Conservation (phyloP, 2,329 filamentous ascomycete genomes). For the Fusarium hostae region DNA sequence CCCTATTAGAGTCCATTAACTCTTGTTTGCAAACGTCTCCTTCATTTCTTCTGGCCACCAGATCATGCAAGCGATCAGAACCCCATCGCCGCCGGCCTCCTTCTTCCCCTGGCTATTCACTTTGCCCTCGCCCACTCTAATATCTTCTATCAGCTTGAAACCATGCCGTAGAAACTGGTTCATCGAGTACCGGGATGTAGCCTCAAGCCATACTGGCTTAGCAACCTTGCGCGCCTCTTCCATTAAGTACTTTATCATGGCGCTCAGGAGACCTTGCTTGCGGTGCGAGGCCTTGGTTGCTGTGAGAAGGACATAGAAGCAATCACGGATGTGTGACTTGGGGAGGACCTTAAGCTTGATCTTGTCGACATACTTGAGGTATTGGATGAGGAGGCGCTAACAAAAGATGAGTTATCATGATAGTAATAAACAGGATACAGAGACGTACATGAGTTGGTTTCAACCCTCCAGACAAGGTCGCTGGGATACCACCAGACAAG, state of each 20-base stretch:
- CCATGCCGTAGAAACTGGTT: conserved; percentile 11
- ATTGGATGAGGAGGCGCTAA: not conserved
- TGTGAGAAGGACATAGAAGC: not conserved
- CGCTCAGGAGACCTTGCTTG: not conserved
- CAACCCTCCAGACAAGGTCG: conserved; percentile 9
- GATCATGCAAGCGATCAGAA: conserved; percentile 20
- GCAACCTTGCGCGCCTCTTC: not conserved
- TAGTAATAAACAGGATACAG: not conserved
- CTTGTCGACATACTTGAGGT: not conserved
- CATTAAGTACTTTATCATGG: not conserved
- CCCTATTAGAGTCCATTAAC: not conserved
- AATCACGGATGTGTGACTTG: not conserved
- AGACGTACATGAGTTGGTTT: conserved; percentile 4
- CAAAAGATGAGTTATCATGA: not conserved
- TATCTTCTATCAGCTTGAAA: conserved; percentile 18
- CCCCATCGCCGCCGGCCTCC: conserved; percentile 14
- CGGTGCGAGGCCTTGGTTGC: not conserved
- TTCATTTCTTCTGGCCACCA: conserved; percentile 19
- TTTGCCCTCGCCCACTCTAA: conserved; percentile 13
- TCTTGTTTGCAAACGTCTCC: not conserved
- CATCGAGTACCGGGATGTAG: not conserved
- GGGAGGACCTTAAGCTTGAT: not conserved
- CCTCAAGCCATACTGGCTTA: not conserved
- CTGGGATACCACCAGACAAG: conserved; percentile 6
- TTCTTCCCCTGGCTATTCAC: conserved; percentile 10